These are phyloP conservation scores for Pisolithus microcarpus DNA, from an alignment of 768 basidiomycete genomes.

Conservation along the genomic window DNA sequence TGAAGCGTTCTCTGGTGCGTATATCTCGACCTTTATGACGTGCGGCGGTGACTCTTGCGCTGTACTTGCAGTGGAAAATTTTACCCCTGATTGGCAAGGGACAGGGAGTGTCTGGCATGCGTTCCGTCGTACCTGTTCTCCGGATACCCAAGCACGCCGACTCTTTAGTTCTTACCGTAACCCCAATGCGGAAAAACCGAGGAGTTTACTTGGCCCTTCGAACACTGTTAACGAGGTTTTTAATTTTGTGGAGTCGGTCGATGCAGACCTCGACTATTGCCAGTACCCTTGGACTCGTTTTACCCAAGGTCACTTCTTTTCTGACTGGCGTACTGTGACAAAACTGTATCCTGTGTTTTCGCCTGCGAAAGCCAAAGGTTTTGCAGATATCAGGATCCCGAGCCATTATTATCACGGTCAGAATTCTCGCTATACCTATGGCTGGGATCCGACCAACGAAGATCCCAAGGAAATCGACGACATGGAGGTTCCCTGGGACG, in stretches of 20 bases:
- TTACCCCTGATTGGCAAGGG: constrained; percentile 79
- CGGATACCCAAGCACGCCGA: constrained; percentile 69
- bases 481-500: constrained; percentile 85
- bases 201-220: constrained; percentile 22
- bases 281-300: constrained; percentile 73
- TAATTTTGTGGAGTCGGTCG: constrained; percentile 51
- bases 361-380: constrained; percentile 81
- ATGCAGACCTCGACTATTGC: constrained; percentile 75
- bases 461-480: constrained; percentile 71
- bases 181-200: constrained; percentile 23
- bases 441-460: constrained; percentile 74
- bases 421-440: constrained; percentile 79
- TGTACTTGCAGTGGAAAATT: constrained; percentile 50
- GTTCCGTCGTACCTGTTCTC: constrained; percentile 86
- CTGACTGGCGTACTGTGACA: constrained; percentile 87
- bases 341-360: constrained; percentile 92
- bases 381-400: constrained; percentile 86
- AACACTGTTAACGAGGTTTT: constrained; percentile 46
- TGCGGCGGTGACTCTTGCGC: constrained; percentile 32
- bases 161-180: constrained; percentile 73
- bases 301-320: constrained; percentile 93
- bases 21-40: background rate
- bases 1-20: constrained; percentile 27
- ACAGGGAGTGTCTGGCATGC: constrained; percentile 90
- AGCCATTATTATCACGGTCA: constrained; percentile 94